These are phyloP conservation scores for Aspergillus caelatus DNA, from an alignment of 2,329 filamentous ascomycete species.

Conservation along the genomic window DNA sequence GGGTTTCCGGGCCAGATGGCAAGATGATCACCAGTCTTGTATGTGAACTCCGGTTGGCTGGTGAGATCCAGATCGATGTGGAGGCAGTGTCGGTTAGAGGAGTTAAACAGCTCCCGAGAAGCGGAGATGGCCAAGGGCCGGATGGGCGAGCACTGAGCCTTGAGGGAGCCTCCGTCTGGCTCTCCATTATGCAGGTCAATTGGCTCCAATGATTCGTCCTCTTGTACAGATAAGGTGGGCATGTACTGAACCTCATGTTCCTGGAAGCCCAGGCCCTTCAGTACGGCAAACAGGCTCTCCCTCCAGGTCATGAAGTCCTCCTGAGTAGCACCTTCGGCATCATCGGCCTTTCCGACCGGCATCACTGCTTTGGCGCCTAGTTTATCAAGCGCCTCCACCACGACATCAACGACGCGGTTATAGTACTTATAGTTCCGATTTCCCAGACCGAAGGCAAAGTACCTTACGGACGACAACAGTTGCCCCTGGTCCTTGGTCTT, in stretches of 20 bases:
- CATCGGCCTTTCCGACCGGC: slow-evolving; percentile 83
- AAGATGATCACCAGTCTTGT: slow-evolving; percentile 91
- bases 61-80: slow-evolving; percentile 88
- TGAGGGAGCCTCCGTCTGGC: slow-evolving; percentile 75
- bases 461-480: slow-evolving; percentile 63
- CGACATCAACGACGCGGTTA: slow-evolving; percentile 89
- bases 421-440: slow-evolving; percentile 99
- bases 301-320: slow-evolving; percentile 97
- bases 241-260: slow-evolving; percentile 90
- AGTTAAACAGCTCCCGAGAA: slow-evolving; percentile 78
- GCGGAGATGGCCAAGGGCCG: slow-evolving; percentile 81
- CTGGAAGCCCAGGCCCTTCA: slow-evolving; percentile 78
- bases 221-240: slow-evolving; percentile 76
- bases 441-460: slow-evolving; percentile 86
- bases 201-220: slow-evolving; percentile 69
- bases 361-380: slow-evolving; percentile 78
- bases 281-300: slow-evolving; percentile 84
- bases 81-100: slow-evolving; percentile 80
- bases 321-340: slow-evolving; percentile 92
- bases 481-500: slow-evolving; percentile 66
- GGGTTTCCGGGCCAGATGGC: slow-evolving; percentile 91
- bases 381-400: slow-evolving; percentile 73
- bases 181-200: slow-evolving; percentile 83
- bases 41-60: slow-evolving; percentile 75
- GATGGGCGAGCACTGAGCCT: slow-evolving; percentile 71